Base-by-base conservation (phyloP, 805 yeast genomes). In the Lachancea thermotolerans region DNA sequence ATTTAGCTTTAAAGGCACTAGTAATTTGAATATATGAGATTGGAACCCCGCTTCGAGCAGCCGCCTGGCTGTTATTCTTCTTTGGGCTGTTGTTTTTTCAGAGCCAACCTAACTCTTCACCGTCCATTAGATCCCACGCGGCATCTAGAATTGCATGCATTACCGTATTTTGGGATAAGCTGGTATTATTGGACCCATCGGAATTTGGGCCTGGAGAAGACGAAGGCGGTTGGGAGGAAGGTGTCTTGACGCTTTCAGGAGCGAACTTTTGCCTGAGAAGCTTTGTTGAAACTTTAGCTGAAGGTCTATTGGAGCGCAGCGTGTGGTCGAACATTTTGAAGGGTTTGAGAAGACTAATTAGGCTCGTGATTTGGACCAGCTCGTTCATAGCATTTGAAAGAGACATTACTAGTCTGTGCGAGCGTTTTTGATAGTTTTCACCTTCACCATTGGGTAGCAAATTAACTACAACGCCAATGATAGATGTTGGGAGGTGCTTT, bases 311-410 rank as follows among this genome's bases (percentile, higher is more conserved):
- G 34, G 33, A 31, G 4, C 42, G 42, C 8, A 28, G 38, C 10
- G 36, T 52, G 38, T 47, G 46, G 30, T 58, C 63, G 39, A 56
- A 58, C 35, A 60, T 52, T 37, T 55, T 59, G 32, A 59, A 54
- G 4, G 67, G 66, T 29, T 60, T 57, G 27, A 62, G 51, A 52
- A 59, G 47, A 36, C 49, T 56, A 17, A 62, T 44, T 18, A 60
- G 50, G 41, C 64, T 59, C 12, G 63, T 57, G 3, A 60, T 60
- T 34, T 61, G 65, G 8, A 62, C 58, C 39, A 63, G 47, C 30
- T 60, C 64, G 44, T 60, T 60, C 64, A 62, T 57, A 7, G 64
- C 56, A 41, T 60, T 59, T 0, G 66, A 62, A 39, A 63, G 45
- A 30, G 53, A 50, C 10, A 63, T 57, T 3, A 63, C 62, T n/a